Evolutionary conservation across 1,284 basidiomycete species (phyloP), one percentile per base, ranked within the genome.

Genomic region (Ganoderma sinense): DNA sequence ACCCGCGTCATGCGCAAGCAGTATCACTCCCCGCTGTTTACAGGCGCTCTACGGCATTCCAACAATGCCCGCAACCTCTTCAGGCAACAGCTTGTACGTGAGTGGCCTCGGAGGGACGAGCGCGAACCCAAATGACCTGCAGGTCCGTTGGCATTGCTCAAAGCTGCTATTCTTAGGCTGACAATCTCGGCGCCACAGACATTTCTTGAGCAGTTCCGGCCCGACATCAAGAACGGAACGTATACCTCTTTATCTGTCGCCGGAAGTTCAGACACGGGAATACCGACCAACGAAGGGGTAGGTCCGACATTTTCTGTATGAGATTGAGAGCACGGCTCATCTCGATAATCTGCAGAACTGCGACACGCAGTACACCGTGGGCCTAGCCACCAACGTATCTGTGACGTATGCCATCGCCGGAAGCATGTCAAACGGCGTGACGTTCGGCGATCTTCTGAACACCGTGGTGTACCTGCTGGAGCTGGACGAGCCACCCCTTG

Each of bases 321-420:
- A 31, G n/a, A 10, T 48, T 10, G 4, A 6, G 31, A 10, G 40
- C 33, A 13, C 23, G 0, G 23, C n/a, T 40, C 23, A 40, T n/a
- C 31, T 3, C 20, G 8, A n/a, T 13, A 39, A 39, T 39, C 16
- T 23, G 48, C 64, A 60, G 60, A 88, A 88, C 74, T 81, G 91
- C 13, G 89, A 91, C 73, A 86, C 89, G 45, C 88, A 92, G 80
- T 90, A 91, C 70, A 86, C 88, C 8, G 86, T 84, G 20, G 88
- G 86, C 16, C 79, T 92, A 87, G 87, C 80, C 87, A 87, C 81
- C 83, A 85, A 82, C 83, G 73, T 76, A 3, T 61, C 75, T 20
- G 59, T 66, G 10, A 78, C 55, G 39, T 72, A 73, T 43, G 26
- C 72, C 36, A 65, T 69, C n/a, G 71, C 69, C 23, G 74, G 70